Evolutionary conservation across 1,284 basidiomycete species (phyloP), one percentile per base, ranked within the genome.

Genomic region (Heterobasidion parviporum): DNA sequence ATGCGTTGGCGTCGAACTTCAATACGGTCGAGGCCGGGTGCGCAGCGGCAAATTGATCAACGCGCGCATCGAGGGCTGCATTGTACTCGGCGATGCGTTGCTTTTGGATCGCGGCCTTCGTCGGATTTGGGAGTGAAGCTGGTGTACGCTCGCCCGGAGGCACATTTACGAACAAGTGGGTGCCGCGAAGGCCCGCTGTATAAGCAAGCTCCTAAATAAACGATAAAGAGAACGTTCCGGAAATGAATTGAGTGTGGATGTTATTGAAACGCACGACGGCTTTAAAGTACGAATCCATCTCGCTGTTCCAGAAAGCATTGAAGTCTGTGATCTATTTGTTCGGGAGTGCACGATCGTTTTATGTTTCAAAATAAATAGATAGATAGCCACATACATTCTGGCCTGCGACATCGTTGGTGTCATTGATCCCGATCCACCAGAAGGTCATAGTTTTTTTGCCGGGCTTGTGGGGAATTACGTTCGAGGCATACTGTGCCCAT

Each of bases 381-480:
- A 35, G n/a, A 47, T n/a, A 14, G 52, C 18, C 5, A 59, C 67
- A 26, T 60, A 79, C 77, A 8, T 75, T 76, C 6, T 78, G 80
- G 48, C 64, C 65, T n/a, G 74, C 56, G 1, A 75, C 74, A 62
- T 81, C 79, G 3, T 78, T 77, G 1, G 79, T 80, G 61, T 81
- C 80, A 63, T 81, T 81, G 53, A 81, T 81, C 6, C 80, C 80
- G 56, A 81, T 81, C 77, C 78, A 82, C 79, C 79, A 82, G 2
- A 72, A 70, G 3, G 77, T 76, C 36, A 81, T 62, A 0, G 79
- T 79, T 56, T 75, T 64, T 10, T 20, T 34, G 33, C 61, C 65
- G 0, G 64, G 50, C 7, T 75, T 75, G 61, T 76, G 76, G 3
- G 79, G 76, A 8, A 81, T 63, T 20, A 77, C 66, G 33, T 69